Percentiles rank a stretch among this genome's conserved stretches.
phyloP scores from a whole-genome alignment of 768 basidiomycete genomes.

The Russula sp. region DNA sequence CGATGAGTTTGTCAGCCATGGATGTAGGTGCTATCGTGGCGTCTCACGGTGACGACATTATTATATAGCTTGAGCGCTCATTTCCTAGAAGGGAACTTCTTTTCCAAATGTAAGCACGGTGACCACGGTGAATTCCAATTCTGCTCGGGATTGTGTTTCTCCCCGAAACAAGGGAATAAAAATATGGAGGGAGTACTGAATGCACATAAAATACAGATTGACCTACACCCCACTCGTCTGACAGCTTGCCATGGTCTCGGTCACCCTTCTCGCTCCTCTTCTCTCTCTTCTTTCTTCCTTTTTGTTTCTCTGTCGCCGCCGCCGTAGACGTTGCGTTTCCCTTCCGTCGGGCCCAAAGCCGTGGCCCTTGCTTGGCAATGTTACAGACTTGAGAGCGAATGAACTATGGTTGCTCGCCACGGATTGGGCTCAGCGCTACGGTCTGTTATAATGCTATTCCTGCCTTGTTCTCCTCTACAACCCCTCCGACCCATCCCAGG shows the following conservation, averaged over 20 bases:
- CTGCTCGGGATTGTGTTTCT: background rate
- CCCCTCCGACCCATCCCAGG: constrained; percentile 35
- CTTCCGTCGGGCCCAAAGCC: constrained; percentile 67
- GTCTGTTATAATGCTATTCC: constrained; percentile 35
- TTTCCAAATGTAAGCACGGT: background rate
- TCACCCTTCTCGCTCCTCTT: constrained; percentile 7
- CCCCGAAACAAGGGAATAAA: background rate
- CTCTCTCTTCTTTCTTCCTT: constrained; percentile 9
- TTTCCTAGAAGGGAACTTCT: background rate
- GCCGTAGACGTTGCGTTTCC: constrained; percentile 21
- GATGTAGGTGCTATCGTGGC: background rate
- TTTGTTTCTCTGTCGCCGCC: background rate
- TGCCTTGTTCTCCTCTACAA: background rate
- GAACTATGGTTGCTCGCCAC: constrained; percentile 61
- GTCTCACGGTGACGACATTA: background rate
- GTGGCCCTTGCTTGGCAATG: constrained; percentile 58
- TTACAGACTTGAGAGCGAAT: constrained; percentile 50
- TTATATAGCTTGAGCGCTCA: background rate
- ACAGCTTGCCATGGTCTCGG: background rate
- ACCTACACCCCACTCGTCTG: background rate
- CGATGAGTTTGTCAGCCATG: constrained; percentile 19
- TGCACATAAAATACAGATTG: background rate
- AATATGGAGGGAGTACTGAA: too few relatives aligned
- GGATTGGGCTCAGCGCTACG: constrained; percentile 58
- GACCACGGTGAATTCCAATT: constrained; percentile 7